phyloP scores from a whole-genome alignment of 768 basidiomycete genomes.

The Rhizopogon vinicolor region DNA sequence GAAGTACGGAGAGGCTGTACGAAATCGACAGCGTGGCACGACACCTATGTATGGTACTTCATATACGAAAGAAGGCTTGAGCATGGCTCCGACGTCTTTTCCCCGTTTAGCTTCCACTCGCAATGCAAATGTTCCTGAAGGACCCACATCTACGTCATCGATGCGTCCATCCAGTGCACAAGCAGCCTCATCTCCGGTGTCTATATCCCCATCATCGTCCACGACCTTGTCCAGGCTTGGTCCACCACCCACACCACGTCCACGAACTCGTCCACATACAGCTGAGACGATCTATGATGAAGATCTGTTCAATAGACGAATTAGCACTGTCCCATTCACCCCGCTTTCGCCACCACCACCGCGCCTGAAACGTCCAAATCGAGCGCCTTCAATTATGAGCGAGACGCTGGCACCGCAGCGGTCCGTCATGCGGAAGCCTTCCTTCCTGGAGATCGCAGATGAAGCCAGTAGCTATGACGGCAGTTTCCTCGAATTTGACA shows the following conservation, averaged over 20 bases:
- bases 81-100: conserved; percentile 23
- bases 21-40: conserved; percentile 29
- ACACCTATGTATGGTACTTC: conserved; percentile 29
- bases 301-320: conserved; percentile 4
- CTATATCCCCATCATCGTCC: conserved; percentile 18
- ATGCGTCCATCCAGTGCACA: conserved; percentile 35
- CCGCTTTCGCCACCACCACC: conserved; percentile 35
- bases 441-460: conserved; percentile 61
- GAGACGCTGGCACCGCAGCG: conserved; percentile 42
- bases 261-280: conserved; percentile 12
- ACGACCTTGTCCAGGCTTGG: conserved; percentile 25
- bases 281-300: conserved; percentile 4
- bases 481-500: conserved; percentile 38
- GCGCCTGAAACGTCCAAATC: conserved; percentile 1
- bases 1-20: conserved; percentile 13
- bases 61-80: conserved; percentile 23
- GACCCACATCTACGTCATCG: conserved; percentile 12
- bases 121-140: conserved; percentile 12
- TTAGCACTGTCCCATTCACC: conserved; percentile 26
- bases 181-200: conserved; percentile 8
- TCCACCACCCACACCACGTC: conserved; percentile 55
- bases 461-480: conserved; percentile 26
- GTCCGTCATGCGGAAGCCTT: conserved; percentile 62
- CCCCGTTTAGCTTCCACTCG: conserved; percentile 14
- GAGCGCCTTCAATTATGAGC: conserved; percentile 4